Evolutionary conservation across 352 stramenopile species (phyloP), one percentile per base, ranked within the genome.

Genomic region (Pythium aphanidermatum): DNA sequence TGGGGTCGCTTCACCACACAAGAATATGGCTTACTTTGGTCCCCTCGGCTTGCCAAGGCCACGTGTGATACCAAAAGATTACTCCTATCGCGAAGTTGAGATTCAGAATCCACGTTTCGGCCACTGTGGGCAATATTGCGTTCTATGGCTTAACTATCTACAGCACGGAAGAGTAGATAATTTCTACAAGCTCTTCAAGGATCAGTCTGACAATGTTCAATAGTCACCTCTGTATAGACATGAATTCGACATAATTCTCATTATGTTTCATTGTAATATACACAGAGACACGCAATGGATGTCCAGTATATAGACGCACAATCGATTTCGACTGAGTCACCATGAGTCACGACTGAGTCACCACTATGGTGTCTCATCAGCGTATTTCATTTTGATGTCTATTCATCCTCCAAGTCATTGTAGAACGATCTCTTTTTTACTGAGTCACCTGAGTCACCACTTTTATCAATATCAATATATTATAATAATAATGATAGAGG

Each of bases 191-290:
- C 28, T 49, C 12, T 56, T 56, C 45, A 53, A 53, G 27, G 45
- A 53, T 53, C 45, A 53, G 25, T 53, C 34, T 53, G 43, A 51
- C 41, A 51, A 51, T 40, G 40, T 51, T 51, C 41, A 32, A 51
- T 51, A 40, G 17, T 51, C 43, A 21, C 30, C 27, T 44, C 35
- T 37, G 45, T 45, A 46, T 51, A 51, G 43, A 20, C 43, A 51
- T 51, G 43, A 32, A 51, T 51, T 32, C 41, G 31, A 51, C 43
- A 51, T 31, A 51, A 16, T 51, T 51, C n/a, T n/a, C n/a, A n/a
- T n/a, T n/a, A n/a, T n/a, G n/a, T n/a, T n/a, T n/a, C n/a, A n/a
- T n/a, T n/a, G n/a, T n/a, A n/a, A n/a, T n/a, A n/a, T n/a, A n/a
- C n/a, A n/a, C n/a, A n/a, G n/a, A n/a, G n/a, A n/a, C n/a, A n/a